Evolutionary conservation across 2,329 filamentous ascomycete species (phyloP).

Genomic region (Epichloe gansuensis): DNA sequence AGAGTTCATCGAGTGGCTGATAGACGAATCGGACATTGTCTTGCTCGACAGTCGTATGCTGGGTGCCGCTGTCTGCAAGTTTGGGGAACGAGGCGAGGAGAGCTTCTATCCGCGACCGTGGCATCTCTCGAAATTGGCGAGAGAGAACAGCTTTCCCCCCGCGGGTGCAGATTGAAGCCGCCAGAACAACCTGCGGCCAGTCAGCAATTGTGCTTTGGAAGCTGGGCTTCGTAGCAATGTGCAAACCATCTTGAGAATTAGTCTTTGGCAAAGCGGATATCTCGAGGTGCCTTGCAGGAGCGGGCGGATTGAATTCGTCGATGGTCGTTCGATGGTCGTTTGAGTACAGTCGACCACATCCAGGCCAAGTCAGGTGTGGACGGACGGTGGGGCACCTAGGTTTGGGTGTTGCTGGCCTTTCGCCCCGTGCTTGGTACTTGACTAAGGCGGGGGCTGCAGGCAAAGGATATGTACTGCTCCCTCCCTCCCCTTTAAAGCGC

Average conservation of each 20-base stretch:
- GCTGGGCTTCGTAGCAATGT: slow-evolving; percentile 1
- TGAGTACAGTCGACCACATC: not conserved
- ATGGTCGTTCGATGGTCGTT: not conserved
- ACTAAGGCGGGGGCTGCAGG: not conserved
- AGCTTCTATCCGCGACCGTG: slow-evolving; percentile 89
- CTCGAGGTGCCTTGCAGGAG: not conserved
- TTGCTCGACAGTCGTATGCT: slow-evolving; percentile 97
- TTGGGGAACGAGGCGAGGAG: slow-evolving; percentile 96
- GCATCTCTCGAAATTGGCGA: slow-evolving; percentile 95
- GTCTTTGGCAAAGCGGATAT: slow-evolving; percentile 5
- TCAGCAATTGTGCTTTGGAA: not conserved
- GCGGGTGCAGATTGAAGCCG: slow-evolving; percentile 95
- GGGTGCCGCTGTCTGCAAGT: slow-evolving; percentile 86
- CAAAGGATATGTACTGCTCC: not conserved
- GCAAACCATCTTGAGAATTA: slow-evolving; percentile 27
- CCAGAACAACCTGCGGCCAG: slow-evolving; percentile 71
- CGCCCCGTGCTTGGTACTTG: not conserved
- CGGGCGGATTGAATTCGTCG: not conserved
- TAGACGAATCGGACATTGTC: slow-evolving; percentile 99
- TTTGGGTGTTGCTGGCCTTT: not conserved
- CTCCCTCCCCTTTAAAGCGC: not conserved
- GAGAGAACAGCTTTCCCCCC: slow-evolving; percentile 95
- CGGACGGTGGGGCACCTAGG: slow-evolving; percentile 2
- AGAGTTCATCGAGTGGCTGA: slow-evolving; percentile 95
- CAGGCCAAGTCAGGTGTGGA: not conserved